phyloP scores from a whole-genome alignment of 805 yeast genomes.

The Hanseniaspora hatyaiensis region DNA sequence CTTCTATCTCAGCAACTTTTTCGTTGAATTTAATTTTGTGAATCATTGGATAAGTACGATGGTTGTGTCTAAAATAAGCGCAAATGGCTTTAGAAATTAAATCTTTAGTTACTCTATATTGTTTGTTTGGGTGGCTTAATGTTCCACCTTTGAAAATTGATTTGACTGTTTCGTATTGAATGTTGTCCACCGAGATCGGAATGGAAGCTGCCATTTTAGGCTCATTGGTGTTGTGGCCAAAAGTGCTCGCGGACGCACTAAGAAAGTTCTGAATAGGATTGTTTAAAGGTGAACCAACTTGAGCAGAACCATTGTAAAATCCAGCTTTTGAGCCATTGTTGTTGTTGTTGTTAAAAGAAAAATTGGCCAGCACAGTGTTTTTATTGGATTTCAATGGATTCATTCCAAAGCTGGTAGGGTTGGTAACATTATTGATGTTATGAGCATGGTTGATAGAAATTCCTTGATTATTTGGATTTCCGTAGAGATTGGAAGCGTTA shows the following conservation, averaged over 20 bases:
- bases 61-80: conserved; percentile 37
- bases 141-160: conserved; percentile 26
- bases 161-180: conserved; percentile 27
- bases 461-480: too few species aligned
- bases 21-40: conserved; percentile 32
- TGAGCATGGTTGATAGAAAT: too few species aligned
- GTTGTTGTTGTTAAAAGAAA: background rate
- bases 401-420: background rate
- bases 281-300: background rate
- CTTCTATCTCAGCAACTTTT: conserved; percentile 26
- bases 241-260: background rate
- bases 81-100: conserved; percentile 32
- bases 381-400: too few species aligned
- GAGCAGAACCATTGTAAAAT: too few species aligned
- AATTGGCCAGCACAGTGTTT: background rate
- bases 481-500: background rate
- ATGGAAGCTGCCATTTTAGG: conserved; percentile 21
- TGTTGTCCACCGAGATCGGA: conserved; percentile 25
- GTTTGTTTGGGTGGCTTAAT: conserved; percentile 3
- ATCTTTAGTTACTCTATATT: conserved; percentile 27
- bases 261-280: background rate
- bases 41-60: conserved; percentile 36
- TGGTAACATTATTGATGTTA: too few species aligned
- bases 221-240: conserved; percentile 17
- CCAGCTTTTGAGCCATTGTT: too few species aligned